phyloP scores from a whole-genome alignment of 441 rosid species.

The Breynia disticha region DNA sequence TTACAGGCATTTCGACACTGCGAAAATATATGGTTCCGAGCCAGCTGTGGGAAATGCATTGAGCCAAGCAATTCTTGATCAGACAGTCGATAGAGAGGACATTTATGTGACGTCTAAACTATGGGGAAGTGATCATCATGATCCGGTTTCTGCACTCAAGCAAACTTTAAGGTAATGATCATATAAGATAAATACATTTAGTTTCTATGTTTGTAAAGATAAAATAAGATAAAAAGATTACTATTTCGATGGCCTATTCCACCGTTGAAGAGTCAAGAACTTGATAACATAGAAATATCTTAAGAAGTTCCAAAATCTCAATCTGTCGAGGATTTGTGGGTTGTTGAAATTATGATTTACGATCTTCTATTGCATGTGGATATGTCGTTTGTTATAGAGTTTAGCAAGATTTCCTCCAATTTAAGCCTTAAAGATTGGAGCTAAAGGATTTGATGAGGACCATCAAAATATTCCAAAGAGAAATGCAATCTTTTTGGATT shows the following conservation, averaged over 20 bases:
- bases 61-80: slow-evolving; percentile 30
- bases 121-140: slow-evolving; percentile 81
- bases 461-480: slow-evolving; percentile 2
- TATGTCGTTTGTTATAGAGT: background rate
- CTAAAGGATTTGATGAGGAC: background rate
- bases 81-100: slow-evolving; percentile 44
- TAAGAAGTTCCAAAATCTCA: too few relatives aligned
- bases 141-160: slow-evolving; percentile 64
- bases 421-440: background rate
- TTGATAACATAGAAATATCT: too few relatives aligned
- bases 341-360: background rate
- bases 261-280: too few relatives aligned
- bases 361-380: slow-evolving; percentile 6
- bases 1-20: slow-evolving; percentile 80
- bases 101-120: slow-evolving; percentile 67
- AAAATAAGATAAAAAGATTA: too few relatives aligned
- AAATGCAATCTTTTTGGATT: background rate
- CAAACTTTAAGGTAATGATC: slow-evolving; percentile 47
- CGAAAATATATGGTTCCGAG: slow-evolving; percentile 76
- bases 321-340: too few relatives aligned
- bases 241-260: too few relatives aligned
- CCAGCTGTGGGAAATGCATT: slow-evolving; percentile 67
- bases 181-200: too few relatives aligned
- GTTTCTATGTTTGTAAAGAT: too few relatives aligned
- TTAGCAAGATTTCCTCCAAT: background rate